A percentile compares a stretch with the other conserved stretches of the same genome.
Evolutionary conservation across 2,329 filamentous ascomycete genomes (phyloP).

Genomic region (Pseudohalonectria lignicola): DNA sequence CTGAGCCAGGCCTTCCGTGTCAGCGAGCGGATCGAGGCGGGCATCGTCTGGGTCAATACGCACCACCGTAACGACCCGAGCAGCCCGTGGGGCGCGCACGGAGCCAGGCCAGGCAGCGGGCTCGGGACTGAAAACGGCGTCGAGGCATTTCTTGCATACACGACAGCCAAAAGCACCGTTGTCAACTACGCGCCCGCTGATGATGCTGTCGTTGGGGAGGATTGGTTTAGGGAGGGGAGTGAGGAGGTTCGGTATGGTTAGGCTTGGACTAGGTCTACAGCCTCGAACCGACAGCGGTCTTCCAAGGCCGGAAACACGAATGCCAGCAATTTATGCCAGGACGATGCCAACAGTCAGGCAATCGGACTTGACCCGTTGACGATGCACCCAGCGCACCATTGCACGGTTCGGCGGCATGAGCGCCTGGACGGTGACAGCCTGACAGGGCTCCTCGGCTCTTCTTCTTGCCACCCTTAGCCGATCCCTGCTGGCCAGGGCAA

Average conservation of each 20-base stretch:
- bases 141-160: conserved; percentile 50
- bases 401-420: too few species aligned
- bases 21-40: conserved; percentile 58
- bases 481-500: too few species aligned
- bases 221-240: conserved; percentile 55
- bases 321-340: too few species aligned
- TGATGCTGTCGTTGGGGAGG: conserved; percentile 40
- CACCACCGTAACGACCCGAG: conserved; percentile 65
- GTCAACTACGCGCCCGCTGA: conserved; percentile 54
- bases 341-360: too few species aligned
- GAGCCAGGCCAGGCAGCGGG: conserved; percentile 49
- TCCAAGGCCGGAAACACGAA: too few species aligned
- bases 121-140: conserved; percentile 64
- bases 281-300: too few species aligned
- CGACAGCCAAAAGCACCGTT: conserved; percentile 53
- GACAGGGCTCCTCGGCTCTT: too few species aligned
- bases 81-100: conserved; percentile 52
- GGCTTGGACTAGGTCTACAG: too few species aligned
- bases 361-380: too few species aligned
- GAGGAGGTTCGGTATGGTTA: conserved; percentile 51
- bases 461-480: too few species aligned
- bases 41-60: conserved; percentile 46
- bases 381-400: too few species aligned
- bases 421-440: too few species aligned
- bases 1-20: conserved; percentile 64